Conservation (phyloP, 139 green algal genomes). For the Coccomyxa sp. region DNA sequence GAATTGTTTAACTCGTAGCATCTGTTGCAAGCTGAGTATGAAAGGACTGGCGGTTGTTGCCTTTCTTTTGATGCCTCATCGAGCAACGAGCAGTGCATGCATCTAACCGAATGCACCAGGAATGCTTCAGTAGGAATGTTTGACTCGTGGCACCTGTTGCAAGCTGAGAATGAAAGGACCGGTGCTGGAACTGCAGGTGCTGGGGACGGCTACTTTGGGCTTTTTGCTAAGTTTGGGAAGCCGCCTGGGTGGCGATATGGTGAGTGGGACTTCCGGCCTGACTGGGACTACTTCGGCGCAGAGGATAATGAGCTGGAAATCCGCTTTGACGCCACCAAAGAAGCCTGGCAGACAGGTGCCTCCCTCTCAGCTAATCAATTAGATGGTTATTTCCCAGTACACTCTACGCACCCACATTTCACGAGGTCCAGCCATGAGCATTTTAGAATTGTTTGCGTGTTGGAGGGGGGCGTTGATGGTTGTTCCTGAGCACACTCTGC, state of each 20-base stretch:
- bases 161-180: background rate
- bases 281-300: constrained; percentile 8
- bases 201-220: background rate
- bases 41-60: background rate
- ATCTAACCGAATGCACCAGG: background rate
- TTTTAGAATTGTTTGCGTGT: background rate
- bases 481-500: background rate
- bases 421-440: background rate
- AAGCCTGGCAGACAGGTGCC: constrained; percentile 12
- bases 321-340: constrained; percentile 5
- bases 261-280: constrained; percentile 14
- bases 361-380: background rate
- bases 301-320: constrained; percentile 14
- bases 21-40: background rate
- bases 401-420: background rate
- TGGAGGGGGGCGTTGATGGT: background rate
- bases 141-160: background rate
- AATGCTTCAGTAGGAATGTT: background rate
- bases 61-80: background rate
- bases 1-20: background rate
- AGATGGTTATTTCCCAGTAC: too few relatives aligned
- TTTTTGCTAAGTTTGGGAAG: constrained; percentile 19
- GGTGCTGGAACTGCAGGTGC: constrained; percentile 4
- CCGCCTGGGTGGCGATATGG: constrained; percentile 13
- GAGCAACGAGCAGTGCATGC: background rate